Base-by-base conservation (phyloP, 1,284 basidiomycete species). In the Leccinum solheimii region DNA sequence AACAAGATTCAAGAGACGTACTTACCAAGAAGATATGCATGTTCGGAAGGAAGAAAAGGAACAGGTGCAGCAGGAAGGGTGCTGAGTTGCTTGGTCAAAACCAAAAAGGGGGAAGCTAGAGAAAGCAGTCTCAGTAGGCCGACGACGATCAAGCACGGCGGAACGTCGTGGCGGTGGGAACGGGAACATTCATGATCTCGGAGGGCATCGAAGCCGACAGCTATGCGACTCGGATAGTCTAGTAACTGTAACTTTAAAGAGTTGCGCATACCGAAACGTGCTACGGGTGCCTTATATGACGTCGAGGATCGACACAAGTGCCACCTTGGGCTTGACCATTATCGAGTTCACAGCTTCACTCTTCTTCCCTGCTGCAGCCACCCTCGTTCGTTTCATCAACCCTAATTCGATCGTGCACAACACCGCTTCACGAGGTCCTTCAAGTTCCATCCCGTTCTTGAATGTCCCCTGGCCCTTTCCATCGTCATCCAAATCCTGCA, bases 311-410 rank as follows among this genome's bases (percentile, higher is more conserved):
- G 67, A 69, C 3, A 23, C 2, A 3, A 68, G 57, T 1, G 54
- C 63, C 3, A 69, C 66, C 48, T 48, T 68, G 1, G 66, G 67
- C 38, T 67, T 67, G 0, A 68, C 40, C 40, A 68, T 36, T 7
- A 61, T 57, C 3, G 57, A 26, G 11, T 63, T 57, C 16, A 34
- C 55, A 26, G 1, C 38, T 34, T 2, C 26, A 16, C 30, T 52
- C 14, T n/a, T 52, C 14, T 58, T 50, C 3, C 8, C 43, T 1
- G 53, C 3, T 6, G n/a, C 26, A 9, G 56, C 53, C 16, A 56
- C 61, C 3, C 6, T 55, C 34, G 53, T 61, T 11, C 57, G 67
- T 21, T 62, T 55, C 59, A 59, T 19, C 50, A 67, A 19, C 1
- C 66, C 66, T 34, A 69, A 27, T 10, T 67, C 67, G 0, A 58